Percentiles rank a stretch among this genome's conserved stretches.
Evolutionary conservation across 2,329 filamentous ascomycete genomes (phyloP).

Genomic region (Scedosporium dehoogii): DNA sequence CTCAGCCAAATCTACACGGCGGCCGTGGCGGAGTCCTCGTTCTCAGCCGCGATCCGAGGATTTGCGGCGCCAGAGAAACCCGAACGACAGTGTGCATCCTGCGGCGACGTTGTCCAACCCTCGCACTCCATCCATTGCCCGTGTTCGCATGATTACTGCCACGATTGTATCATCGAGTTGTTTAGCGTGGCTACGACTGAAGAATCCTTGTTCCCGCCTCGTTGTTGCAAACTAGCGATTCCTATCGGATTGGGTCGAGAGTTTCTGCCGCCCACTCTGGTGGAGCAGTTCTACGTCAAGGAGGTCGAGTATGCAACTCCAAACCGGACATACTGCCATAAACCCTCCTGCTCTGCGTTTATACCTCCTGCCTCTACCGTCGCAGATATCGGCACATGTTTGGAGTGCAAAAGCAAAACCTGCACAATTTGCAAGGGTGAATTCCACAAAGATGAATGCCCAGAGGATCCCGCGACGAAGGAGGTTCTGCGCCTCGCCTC

Average conservation of each 20-base stretch:
- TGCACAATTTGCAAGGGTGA: conserved; percentile 40
- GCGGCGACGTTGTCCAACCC: not conserved
- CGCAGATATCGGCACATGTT: conserved; percentile 28
- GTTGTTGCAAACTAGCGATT: conserved; percentile 38
- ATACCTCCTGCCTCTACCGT: conserved; percentile 24
- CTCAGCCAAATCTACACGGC: no score
- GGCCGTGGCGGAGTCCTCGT: no score
- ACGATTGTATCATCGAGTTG: conserved; percentile 31
- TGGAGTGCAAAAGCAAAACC: conserved; percentile 29
- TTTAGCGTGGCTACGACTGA: conserved; percentile 34
- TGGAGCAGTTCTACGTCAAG: conserved; percentile 30
- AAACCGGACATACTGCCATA: conserved; percentile 41
- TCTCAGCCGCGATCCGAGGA: not conserved
- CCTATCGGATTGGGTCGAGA: conserved; percentile 20
- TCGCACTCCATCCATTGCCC: conserved; percentile 9
- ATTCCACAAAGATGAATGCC: conserved; percentile 37
- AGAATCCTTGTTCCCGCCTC: conserved; percentile 43
- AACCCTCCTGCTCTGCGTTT: conserved; percentile 32
- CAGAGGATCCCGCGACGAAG: conserved; percentile 28
- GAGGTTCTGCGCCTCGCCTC: conserved; percentile 29
- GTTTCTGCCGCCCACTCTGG: conserved; percentile 25
- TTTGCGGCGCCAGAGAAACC: not conserved
- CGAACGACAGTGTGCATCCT: not conserved
- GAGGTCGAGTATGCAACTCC: conserved; percentile 35
- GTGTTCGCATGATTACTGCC: conserved; percentile 41